Base-by-base conservation (phyloP, 1,284 basidiomycete species). In the Microbotryum lychnidis-dioicae region DNA sequence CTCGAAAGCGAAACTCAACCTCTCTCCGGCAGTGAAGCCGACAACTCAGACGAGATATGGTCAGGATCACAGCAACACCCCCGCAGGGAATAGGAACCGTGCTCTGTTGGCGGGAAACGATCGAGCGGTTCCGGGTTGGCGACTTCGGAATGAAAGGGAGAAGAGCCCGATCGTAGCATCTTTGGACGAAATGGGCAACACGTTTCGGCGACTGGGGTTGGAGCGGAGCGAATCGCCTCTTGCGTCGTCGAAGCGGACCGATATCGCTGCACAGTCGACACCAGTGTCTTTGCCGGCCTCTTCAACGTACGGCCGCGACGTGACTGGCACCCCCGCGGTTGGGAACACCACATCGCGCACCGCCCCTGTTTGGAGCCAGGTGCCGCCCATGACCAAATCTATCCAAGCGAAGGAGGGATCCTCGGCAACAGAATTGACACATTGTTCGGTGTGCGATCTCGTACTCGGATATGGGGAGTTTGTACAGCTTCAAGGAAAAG, bases 131-230 rank as follows among this genome's bases (percentile, higher is more conserved):
- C n/a, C 42, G 21, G 45, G 37, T 4, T 49, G 54, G 47, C 47
- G 64, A 9, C 16, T 68, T 14, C 44, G 45, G 25, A 50, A 42
- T 12, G 67, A 66, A 46, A 50, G 67, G 14, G 62, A 66, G 42
- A 54, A 56, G 37, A 58, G 54, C 8, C 65, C 67, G 25, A 57
- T 68, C n/a, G 67, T 62, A 0, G 23, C 50, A 4, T 54, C 60
- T 1, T 58, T 63, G 18, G 49, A 68, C 52, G 67, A 68, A 51
- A 54, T 68, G 20, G 62, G 65, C 8, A 58, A 64, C 18, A 62
- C 37, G 16, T 42, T 42, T 42, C 37, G 37, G 12, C 37, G 37
- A 42, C 37, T 42, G 12, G 37, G 37, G 9, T 42, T 42, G 37
- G 37, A 42, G 37, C 37, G 37, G 12, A 16, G 14, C 37, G 37